Evolutionary conservation across 208 protist species (phyloP), one percentile per base, ranked within the genome.

Genomic region (Wallacemonas sp.): DNA sequence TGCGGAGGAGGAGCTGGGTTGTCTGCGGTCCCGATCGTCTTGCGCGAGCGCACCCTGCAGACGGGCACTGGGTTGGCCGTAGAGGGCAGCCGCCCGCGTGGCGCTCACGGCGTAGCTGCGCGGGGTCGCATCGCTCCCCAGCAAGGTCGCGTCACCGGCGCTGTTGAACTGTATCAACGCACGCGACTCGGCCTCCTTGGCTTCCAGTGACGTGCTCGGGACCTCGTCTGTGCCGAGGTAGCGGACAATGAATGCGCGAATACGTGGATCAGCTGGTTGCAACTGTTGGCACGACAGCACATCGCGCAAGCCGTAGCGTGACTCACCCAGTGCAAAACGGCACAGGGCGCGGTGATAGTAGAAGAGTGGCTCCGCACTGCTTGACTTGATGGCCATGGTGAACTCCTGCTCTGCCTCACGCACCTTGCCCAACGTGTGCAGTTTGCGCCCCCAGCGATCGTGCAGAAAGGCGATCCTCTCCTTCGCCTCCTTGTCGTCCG

Each of bases 321-420:
- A 72, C 62, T 94, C 80, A 64, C 84, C 58, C n/a, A 96, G 77
- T 42, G 82, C 75, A 68, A 96, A 90, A 11, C 90, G 78, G 59
- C 83, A 91, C 30, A 88, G 53, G 0, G 90, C 87, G 9, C 90
- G 82, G 66, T 96, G 87, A 51, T 91, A 92, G 70, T 82, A 96
- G 66, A 91, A 96, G 36, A 89, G 58, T 6, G 90, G 76, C 65
- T 94, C 83, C 6, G 59, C 65, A 26, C 82, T 63, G 62, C 80
- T 82, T 31, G 75, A 74, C 61, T 80, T 82, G 65, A 96, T 96
- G 21, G 90, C 90, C 59, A 83, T 89, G 22, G 83, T 93, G 82
- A 93, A 96, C 72, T 94, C 85, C 33, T 56, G 38, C 60, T 96
- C 87, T 19, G 90, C 90, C 63, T 90, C 81, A 22, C 55, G 54